These are phyloP conservation scores for Plantago ovata DNA, from an alignment of 257 asterid species.

Conservation along the genomic window DNA sequence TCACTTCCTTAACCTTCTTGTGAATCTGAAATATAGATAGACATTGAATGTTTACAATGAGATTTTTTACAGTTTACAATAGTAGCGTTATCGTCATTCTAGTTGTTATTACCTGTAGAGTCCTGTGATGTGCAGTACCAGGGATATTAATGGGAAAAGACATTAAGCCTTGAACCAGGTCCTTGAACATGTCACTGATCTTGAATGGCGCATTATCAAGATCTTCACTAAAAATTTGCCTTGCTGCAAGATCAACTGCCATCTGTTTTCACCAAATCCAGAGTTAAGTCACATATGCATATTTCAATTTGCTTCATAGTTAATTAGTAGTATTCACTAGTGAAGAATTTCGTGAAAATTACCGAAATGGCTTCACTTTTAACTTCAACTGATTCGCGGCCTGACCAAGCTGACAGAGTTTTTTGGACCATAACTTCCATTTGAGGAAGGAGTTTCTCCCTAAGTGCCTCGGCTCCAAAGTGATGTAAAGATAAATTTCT, in stretches of 20 bases:
- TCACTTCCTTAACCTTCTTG: conserved; percentile 59
- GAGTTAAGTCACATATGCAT: neutral
- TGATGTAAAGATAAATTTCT: conserved; percentile 55
- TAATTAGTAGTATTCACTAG: no score
- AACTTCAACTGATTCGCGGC: conserved; percentile 50
- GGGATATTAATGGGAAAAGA: conserved; percentile 78
- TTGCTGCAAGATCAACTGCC: conserved; percentile 64
- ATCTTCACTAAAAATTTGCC: conserved; percentile 65
- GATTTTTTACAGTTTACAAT: no score
- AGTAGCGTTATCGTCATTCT: no score
- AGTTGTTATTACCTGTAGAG: conserved; percentile 45
- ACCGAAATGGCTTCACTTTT: conserved; percentile 62
- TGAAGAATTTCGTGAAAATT: no score
- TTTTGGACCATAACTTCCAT: conserved; percentile 42
- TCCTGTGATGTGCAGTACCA: conserved; percentile 71
- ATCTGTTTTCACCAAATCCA: conserved; percentile 31
- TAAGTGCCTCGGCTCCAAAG: conserved; percentile 62
- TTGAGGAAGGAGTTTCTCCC: conserved; percentile 50
- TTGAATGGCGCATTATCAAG: conserved; percentile 51
- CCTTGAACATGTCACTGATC: conserved; percentile 69
- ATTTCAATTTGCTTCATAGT: neutral
- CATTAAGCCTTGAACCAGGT: conserved; percentile 68
- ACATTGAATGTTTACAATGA: no score
- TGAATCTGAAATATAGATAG: conserved; percentile 60
- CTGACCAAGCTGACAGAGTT: conserved; percentile 51